Base-by-base conservation (phyloP, 441 rosid genomes). In the Pelargonium australe region DNA sequence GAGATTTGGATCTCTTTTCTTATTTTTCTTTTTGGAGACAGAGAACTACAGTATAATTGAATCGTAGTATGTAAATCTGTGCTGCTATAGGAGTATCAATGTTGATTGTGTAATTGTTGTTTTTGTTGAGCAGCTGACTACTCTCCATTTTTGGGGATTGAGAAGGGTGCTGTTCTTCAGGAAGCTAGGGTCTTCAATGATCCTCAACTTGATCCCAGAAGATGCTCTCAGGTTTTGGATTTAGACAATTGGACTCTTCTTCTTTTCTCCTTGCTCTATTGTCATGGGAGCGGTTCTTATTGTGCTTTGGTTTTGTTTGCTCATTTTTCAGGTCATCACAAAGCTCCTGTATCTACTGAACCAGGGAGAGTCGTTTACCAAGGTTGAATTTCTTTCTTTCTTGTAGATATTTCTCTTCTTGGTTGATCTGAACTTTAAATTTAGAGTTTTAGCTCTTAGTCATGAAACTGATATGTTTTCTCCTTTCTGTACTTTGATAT, bases 141-240 rank as follows among this genome's bases (percentile, higher is more conserved):
- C 80, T 95, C 99, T 70, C 99, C 98, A 1, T 95, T 92, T 80
- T 41, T 87, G 85, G 99, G 99, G 69, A 89, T 95, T 37, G 99
- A 92, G 90, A 95, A 95, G 82, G 98, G 99, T 47, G 95, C 98
- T 1, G 96, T 92, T 68, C 98, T 95, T 80, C 99, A 95, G 80
- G 99, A 95, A 72, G 96, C 95, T 62, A 87, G 98, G 82, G 95
- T 92, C 73, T 95, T 95, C 77, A 89, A 95, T 77, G 98, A 95
- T 17, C 90, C 99, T 60, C 99, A 95, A 84, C 91, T 95, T 79
- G 99, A 95, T 82, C 86, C 99, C 7, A 79, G 95, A 83, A 85
- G 85, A 85, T 95, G 98, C 86, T 95, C 97, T n/a, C 98, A 95
- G 96, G 99, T 95, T 71, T 78, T 72, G 62, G 17, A 49, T 57